phyloP scores from a whole-genome alignment of 2,329 filamentous ascomycete species.

The Hypoxylon sp. region DNA sequence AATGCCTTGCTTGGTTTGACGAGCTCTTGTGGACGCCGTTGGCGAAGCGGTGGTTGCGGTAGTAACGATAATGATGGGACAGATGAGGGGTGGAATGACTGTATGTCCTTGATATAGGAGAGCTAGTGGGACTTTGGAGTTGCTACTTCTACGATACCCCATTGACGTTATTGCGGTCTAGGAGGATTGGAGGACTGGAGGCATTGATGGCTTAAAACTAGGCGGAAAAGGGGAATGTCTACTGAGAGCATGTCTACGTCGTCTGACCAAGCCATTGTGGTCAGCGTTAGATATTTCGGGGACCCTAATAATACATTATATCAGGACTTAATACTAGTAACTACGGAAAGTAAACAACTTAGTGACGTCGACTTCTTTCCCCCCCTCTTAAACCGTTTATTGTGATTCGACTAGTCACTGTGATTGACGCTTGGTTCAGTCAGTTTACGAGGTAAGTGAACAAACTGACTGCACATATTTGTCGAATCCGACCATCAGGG shows the following conservation, averaged over 20 bases:
- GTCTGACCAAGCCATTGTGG: not conserved
- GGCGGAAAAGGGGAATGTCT: slow-evolving; percentile 1
- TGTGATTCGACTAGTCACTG: not conserved
- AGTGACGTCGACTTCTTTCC: not conserved
- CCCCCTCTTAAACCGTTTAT: not conserved
- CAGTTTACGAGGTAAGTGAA: not conserved
- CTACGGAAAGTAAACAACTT: not conserved
- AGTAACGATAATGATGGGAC: slow-evolving; percentile 33
- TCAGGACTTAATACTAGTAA: slow-evolving; percentile 20
- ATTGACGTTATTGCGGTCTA: slow-evolving; percentile 21
- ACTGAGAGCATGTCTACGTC: slow-evolving; percentile 5
- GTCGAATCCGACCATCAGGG: not conserved
- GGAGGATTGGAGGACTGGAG: slow-evolving; percentile 14
- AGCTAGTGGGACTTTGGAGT: slow-evolving; percentile 6
- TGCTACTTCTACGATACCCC: slow-evolving; percentile 33
- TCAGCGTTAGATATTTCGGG: slow-evolving; percentile 10
- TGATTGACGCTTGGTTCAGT: not conserved
- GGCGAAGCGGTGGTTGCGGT: slow-evolving; percentile 2
- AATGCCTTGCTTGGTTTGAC: not conserved
- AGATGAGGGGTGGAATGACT: slow-evolving; percentile 15
- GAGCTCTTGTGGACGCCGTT: not conserved
- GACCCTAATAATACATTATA: slow-evolving; percentile 4
- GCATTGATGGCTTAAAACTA: slow-evolving; percentile 5
- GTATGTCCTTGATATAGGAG: slow-evolving; percentile 2
- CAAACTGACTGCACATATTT: not conserved